Percentiles rank a stretch among this genome's conserved stretches.
phyloP scores from a whole-genome alignment of 2,329 filamentous ascomycete species.

The Aspergillus sp. region DNA sequence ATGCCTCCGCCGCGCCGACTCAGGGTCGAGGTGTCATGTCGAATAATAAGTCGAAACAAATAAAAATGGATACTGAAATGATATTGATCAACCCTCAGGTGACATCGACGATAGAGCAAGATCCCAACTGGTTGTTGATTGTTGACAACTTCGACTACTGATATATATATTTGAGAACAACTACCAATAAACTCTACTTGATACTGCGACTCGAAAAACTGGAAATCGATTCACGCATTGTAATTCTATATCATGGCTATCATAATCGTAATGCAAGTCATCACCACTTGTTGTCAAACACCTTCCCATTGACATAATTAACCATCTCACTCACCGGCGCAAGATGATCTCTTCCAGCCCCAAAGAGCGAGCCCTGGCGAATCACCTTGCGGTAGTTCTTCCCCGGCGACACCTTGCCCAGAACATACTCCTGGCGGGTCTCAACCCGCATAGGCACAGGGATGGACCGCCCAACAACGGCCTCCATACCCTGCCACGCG shows the following conservation, averaged over 20 bases:
- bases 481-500: conserved; percentile 62
- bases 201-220: not conserved
- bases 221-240: not conserved
- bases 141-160: no score
- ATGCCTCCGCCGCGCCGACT: not conserved
- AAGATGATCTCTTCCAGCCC: conserved; percentile 44
- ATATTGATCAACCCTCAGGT: no score
- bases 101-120: no score
- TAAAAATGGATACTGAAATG: no score
- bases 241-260: not conserved
- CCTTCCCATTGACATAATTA: conserved; percentile 50
- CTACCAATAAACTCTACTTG: no score
- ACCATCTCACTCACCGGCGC: conserved; percentile 52
- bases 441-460: conserved; percentile 57
- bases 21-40: no score
- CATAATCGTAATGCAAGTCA: not conserved
- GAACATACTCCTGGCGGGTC: conserved; percentile 51
- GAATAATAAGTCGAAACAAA: no score
- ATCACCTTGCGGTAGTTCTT: conserved; percentile 56
- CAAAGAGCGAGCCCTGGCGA: conserved; percentile 54
- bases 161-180: no score
- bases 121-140: no score
- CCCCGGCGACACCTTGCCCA: conserved; percentile 57
- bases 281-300: conserved; percentile 50
- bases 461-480: conserved; percentile 56